Base-by-base conservation (phyloP, 2,329 filamentous ascomycete species). In the Emergomyces orientalis region DNA sequence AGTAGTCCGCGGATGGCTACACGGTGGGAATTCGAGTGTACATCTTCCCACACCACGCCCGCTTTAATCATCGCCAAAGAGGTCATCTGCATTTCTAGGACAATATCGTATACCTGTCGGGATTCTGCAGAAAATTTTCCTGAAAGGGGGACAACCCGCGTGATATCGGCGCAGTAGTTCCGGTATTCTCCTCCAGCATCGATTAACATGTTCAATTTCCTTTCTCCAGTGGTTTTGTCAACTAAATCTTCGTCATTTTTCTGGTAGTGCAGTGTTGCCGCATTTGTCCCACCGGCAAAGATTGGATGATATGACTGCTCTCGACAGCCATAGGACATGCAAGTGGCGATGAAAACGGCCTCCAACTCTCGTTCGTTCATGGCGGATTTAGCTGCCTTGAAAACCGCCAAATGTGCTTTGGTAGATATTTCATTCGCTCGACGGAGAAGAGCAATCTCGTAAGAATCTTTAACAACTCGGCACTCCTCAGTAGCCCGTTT, bases 271-370 rank as follows among this genome's bases (percentile, higher is more conserved):
- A 97, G 79, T 0, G 89, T 92, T 17, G 88, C 86, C 6, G 89
- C 91, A 71, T 94, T 94, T n/a, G 80, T 72, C 0, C 93, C 93
- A 1, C 88, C 86, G 1, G 89, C 93, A 55, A 90, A 90, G 68
- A 99, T 97, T n/a, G 91, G 84, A 56, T 87, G 85, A 73, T 99
- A 99, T 0, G 93, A 87, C 78, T 96, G 90, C 59, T 85, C 80
- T 66, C 88, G 88, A 3, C 90, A 88, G 65, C 88, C 89, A 60
- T 83, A 80, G 8, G 87, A 82, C 59, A 89, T 86, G 73, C 91
- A 96, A 27, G 84, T 83, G 41, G 85, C 82, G 30, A 87, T 79
- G 71, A 96, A 96, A 13, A 87, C 78, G 52, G 89, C 91, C 71
- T 96, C 89, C 32, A 96, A 83, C 68, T 97, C 86, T 43, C 89